Base-by-base conservation (phyloP, 768 basidiomycete species). In the Sutorius australiensis region DNA sequence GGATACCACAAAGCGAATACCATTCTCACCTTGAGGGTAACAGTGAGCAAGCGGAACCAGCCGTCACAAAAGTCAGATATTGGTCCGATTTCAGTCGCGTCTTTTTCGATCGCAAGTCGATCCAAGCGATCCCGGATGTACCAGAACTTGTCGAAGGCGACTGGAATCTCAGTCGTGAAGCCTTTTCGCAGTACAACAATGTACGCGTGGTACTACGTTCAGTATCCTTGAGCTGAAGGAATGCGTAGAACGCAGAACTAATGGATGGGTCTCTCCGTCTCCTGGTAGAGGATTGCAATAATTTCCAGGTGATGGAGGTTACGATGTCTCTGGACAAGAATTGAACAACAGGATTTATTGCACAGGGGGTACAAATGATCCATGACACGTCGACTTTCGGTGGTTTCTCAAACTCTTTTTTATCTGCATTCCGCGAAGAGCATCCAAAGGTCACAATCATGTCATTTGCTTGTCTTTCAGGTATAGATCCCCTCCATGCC, bases 281-380 rank as follows among this genome's bases (percentile, higher is more conserved):
- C 14, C 79, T 87, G 50, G 75, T 87, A 5, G 89, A 92, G 63
- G 88, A 89, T 58, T 88, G 87, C 61, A 79, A 90, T 63, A 78
- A 79, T 47, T 74, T 86, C 13, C 89, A 90, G 80, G 89, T 87
- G 57, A 49, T 46, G 42, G 3, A 24, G 6, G 17, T 40, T 30
- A 39, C 31, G 12, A 54, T 9, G 0, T 48, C 27, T 34, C 14
- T 14, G 14, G 33, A 36, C 37, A 40, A 43, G 0, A 28, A 36
- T 30, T 58, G 17, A 59, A 48, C n/a, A 33, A 2, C 43, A 21
- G 11, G 3, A n/a, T 41, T 36, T 3, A 27, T 54, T 11, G 13
- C 13, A 14, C 57, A 91, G 86, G 89, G 89, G 5, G 55, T 89
- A 13, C 88, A 92, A 72, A 64, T 87, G 44, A 77, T 80, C 37